A percentile compares a stretch with the other conserved stretches of the same genome.
Evolutionary conservation across 768 basidiomycete genomes (phyloP).

Genomic region (Tricholoma bakamatsutake): DNA sequence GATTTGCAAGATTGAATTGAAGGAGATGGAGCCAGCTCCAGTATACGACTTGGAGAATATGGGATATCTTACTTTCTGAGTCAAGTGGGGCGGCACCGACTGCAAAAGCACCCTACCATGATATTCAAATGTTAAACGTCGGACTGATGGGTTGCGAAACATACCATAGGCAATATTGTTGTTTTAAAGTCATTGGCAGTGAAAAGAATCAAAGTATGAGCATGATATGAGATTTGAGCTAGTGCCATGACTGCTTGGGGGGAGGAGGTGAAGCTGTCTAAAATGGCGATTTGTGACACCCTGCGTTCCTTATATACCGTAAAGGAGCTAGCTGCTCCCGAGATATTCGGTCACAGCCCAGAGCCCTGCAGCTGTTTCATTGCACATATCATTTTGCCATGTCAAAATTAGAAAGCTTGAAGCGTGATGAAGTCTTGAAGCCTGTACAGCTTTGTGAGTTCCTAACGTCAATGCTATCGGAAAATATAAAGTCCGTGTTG

Average conservation of each 20-base stretch:
- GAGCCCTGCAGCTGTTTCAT: background rate
- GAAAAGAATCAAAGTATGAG: conserved; percentile 30
- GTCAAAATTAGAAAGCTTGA: no score
- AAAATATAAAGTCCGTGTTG: no score
- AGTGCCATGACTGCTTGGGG: background rate
- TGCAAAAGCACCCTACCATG: conserved; percentile 17
- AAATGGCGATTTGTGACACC: background rate
- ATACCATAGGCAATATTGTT: conserved; percentile 40
- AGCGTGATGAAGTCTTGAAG: no score
- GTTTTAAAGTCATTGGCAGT: conserved; percentile 42
- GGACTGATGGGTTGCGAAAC: conserved; percentile 11
- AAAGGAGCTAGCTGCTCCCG: background rate
- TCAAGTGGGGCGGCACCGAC: conserved; percentile 17
- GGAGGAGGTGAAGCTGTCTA: background rate
- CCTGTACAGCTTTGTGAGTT: no score
- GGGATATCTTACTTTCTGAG: background rate
- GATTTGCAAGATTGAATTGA: conserved; percentile 40
- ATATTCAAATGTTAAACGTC: background rate
- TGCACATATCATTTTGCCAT: background rate
- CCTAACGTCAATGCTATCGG: no score
- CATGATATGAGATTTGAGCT: conserved; percentile 13
- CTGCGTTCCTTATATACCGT: background rate
- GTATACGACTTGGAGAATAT: conserved; percentile 11
- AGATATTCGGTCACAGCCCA: background rate
- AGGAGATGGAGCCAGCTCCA: conserved; percentile 45